phyloP scores from a whole-genome alignment of 1,284 basidiomycete species.

The Ceratobasidium sp. region DNA sequence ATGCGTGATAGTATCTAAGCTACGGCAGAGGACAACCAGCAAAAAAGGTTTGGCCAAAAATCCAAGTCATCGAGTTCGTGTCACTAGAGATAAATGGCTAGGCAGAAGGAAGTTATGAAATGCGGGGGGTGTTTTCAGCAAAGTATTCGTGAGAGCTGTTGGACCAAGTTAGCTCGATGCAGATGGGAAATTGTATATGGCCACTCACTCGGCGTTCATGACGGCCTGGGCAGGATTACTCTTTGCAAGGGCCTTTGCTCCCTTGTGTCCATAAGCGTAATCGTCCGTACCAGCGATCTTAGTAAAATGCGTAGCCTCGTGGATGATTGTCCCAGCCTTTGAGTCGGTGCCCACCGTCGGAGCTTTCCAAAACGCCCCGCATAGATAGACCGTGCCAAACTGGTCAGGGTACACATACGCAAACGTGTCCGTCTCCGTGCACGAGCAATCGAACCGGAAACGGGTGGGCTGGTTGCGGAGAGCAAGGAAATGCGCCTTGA shows the following conservation, averaged over 20 bases:
- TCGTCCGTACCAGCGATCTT: constrained; percentile 38
- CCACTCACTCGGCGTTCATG: constrained; percentile 42
- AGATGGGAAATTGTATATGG: neutral
- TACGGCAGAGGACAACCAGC: neutral
- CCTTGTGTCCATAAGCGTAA: constrained; percentile 39
- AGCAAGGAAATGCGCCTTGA: constrained; percentile 11
- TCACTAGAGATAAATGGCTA: neutral
- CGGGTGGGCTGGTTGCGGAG: constrained; percentile 8
- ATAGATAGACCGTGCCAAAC: constrained; percentile 41
- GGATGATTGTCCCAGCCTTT: constrained; percentile 43
- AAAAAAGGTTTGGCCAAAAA: neutral
- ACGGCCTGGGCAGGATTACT: constrained; percentile 15
- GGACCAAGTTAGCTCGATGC: neutral
- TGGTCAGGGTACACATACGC: constrained; percentile 43
- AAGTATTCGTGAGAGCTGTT: constrained; percentile 42
- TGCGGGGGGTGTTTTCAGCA: constrained; percentile 38
- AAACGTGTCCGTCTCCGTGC: constrained; percentile 25
- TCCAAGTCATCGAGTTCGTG: neutral
- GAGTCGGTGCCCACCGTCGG: constrained; percentile 36
- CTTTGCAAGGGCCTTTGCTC: constrained; percentile 29
- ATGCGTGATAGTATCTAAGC: neutral
- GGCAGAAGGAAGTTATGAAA: neutral
- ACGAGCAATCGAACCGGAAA: constrained; percentile 42
- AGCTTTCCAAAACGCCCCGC: constrained; percentile 38
- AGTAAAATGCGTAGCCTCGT: constrained; percentile 42